These are phyloP conservation scores for Nicotiana rustica DNA, from an alignment of 305 asterid species.

Conservation along the genomic window DNA sequence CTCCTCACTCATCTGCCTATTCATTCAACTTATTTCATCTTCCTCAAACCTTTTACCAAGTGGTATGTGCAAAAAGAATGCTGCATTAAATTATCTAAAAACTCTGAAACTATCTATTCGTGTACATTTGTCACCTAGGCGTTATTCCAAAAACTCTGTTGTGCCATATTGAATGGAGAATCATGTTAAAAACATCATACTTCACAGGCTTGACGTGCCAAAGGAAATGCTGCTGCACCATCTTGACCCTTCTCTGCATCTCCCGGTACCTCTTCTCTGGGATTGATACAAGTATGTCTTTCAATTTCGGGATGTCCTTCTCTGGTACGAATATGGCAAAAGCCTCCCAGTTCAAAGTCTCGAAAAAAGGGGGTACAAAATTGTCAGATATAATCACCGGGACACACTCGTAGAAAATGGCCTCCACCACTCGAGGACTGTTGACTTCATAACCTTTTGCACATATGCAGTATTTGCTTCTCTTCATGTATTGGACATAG, in stretches of 20 bases:
- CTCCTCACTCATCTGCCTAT: background rate
- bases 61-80: background rate
- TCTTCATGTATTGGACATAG: slow-evolving; percentile 67
- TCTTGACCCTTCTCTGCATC: slow-evolving; percentile 40
- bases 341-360: slow-evolving; percentile 63
- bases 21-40: slow-evolving; percentile 28
- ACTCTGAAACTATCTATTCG: background rate
- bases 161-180: slow-evolving; percentile 49
- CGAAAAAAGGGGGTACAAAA: slow-evolving; percentile 73
- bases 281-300: slow-evolving; percentile 52
- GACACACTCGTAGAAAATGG: slow-evolving; percentile 62
- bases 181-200: slow-evolving; percentile 46
- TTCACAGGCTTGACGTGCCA: slow-evolving; percentile 45
- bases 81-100: slow-evolving; percentile 1
- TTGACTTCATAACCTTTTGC: slow-evolving; percentile 78
- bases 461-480: slow-evolving; percentile 78
- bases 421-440: slow-evolving; percentile 79
- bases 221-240: slow-evolving; percentile 45
- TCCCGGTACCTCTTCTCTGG: slow-evolving; percentile 53
- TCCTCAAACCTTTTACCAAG: background rate
- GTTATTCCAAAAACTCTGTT: slow-evolving; percentile 41
- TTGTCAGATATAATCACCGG: slow-evolving; percentile 75
- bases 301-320: slow-evolving; percentile 64
- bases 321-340: slow-evolving; percentile 64
- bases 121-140: slow-evolving; percentile 28